Percentiles rank a stretch among this genome's conserved stretches.
phyloP scores from a whole-genome alignment of 768 basidiomycete species.

The Russula brevipes region DNA sequence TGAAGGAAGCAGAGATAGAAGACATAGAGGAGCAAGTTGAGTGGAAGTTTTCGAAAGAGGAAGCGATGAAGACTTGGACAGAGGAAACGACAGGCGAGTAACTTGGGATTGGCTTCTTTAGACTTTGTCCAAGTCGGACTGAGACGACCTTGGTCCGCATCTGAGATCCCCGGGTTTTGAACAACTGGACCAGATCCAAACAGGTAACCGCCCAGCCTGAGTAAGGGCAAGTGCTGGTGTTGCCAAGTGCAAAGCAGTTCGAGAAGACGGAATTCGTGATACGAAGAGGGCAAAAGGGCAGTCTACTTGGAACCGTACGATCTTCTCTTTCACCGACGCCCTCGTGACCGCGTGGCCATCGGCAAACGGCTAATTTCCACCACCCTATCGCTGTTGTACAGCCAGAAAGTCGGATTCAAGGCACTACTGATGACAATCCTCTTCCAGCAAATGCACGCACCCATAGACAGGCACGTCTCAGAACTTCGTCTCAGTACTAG shows the following conservation, averaged over 20 bases:
- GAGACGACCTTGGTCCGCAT: too few species aligned
- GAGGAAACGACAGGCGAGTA: neutral
- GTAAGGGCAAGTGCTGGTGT: too few species aligned
- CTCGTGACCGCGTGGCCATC: too few species aligned
- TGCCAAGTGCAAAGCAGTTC: too few species aligned
- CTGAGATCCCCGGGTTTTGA: too few species aligned
- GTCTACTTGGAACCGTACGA: too few species aligned
- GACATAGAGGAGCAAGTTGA: neutral
- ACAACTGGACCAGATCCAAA: too few species aligned
- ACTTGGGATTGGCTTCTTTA: neutral
- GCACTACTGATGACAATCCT: slow-evolving; percentile 75
- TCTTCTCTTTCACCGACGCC: too few species aligned
- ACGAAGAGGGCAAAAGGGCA: too few species aligned
- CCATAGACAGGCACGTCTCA: slow-evolving; percentile 66
- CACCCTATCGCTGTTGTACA: slow-evolving; percentile 41
- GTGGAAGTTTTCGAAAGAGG: neutral
- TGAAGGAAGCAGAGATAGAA: neutral
- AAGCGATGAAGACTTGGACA: neutral
- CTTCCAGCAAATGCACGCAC: slow-evolving; percentile 69
- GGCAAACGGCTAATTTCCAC: neutral
- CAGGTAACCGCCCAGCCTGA: neutral
- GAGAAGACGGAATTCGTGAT: too few species aligned
- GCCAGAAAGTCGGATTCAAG: slow-evolving; percentile 44
- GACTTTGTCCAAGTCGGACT: neutral
- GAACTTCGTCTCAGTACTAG: neutral